phyloP scores from a whole-genome alignment of 371 early-diverging fungal species.

The Mortierella sp. region DNA sequence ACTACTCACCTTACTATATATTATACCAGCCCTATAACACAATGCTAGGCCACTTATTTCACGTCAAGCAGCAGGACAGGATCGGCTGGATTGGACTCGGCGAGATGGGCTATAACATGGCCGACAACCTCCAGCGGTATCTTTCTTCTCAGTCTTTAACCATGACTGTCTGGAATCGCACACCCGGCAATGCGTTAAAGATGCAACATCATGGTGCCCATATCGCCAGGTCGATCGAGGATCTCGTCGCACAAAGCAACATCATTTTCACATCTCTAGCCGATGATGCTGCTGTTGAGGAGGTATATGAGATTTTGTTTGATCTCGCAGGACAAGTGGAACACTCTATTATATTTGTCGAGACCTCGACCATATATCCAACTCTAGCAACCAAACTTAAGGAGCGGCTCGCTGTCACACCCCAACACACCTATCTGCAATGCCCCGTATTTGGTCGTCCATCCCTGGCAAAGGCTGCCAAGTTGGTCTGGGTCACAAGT shows the following conservation, averaged over 20 bases:
- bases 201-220: slow-evolving; percentile 42
- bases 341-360: slow-evolving; percentile 49
- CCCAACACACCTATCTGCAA: slow-evolving; percentile 50
- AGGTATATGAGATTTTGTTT: slow-evolving; percentile 45
- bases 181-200: slow-evolving; percentile 25
- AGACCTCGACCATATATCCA: slow-evolving; percentile 55
- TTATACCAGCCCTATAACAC: background rate
- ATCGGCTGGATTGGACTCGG: slow-evolving; percentile 50
- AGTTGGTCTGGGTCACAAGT: slow-evolving; percentile 62
- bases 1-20: background rate
- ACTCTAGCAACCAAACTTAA: slow-evolving; percentile 31
- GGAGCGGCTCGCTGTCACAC: slow-evolving; percentile 24
- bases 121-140: slow-evolving; percentile 47
- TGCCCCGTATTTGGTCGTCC: slow-evolving; percentile 71
- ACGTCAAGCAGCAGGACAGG: slow-evolving; percentile 40
- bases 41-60: slow-evolving; percentile 16
- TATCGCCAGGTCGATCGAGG: slow-evolving; percentile 39
- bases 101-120: slow-evolving; percentile 55
- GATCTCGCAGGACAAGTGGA: slow-evolving; percentile 29
- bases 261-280: slow-evolving; percentile 56
- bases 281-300: slow-evolving; percentile 51
- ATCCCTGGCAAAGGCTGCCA: slow-evolving; percentile 57
- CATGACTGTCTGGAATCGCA: slow-evolving; percentile 56
- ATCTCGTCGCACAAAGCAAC: slow-evolving; percentile 44
- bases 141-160: slow-evolving; percentile 28